Base-by-base conservation (phyloP, 768 basidiomycete genomes). In the Holtermannia corniformis region DNA sequence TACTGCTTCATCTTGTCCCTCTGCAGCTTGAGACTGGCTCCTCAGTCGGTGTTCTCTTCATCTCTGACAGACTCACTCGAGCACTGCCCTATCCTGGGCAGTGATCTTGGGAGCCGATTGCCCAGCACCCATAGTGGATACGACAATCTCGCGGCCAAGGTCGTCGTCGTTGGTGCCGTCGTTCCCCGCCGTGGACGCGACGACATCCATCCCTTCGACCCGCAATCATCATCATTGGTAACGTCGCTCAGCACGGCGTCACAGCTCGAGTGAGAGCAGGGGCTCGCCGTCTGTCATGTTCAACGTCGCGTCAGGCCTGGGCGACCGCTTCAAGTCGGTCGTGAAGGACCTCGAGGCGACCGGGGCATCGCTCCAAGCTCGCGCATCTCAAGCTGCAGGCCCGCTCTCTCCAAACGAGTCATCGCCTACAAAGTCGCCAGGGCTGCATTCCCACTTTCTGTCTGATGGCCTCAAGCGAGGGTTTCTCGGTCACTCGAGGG, bases 1-100 rank as follows among this genome's bases (percentile, higher is more conserved):
- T 97, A 99, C 70, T 92, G 87, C 70, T 81, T 85, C 56, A 99
- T 75, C 72, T 92, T 96, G 75, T 99, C 95, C 27, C 95, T 80
- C 72, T 99, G 95, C 44, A 95, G 73, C 74, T 99, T 97, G 60
- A 99, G 79, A 69, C 93, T 96, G 28, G 0, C 67, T 48, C 50
- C 56, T 20, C 40, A 14, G 41, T 23, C 62, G 59, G 62, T 48
- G 50, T 23, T 70, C 49, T 59, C 3, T 21, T 7, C 23, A n/a
- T 16, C 5, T n/a, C 44, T 51, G 14, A 47, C 24, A 60, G 21
- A 79, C 87, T 70, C 58, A 97, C 93, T 96, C 93, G 55, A 99
- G 80, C 57, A 99, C 86, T 42, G 95, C 93, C 59, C 85, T 81
- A 73, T 99, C 95, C 67, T 92, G 92, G 24, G 81, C 76, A 19